Evolutionary conservation across 2,329 filamentous ascomycete species (phyloP), one percentile per base, ranked within the genome.

Genomic region (Talaromyces sp.): DNA sequence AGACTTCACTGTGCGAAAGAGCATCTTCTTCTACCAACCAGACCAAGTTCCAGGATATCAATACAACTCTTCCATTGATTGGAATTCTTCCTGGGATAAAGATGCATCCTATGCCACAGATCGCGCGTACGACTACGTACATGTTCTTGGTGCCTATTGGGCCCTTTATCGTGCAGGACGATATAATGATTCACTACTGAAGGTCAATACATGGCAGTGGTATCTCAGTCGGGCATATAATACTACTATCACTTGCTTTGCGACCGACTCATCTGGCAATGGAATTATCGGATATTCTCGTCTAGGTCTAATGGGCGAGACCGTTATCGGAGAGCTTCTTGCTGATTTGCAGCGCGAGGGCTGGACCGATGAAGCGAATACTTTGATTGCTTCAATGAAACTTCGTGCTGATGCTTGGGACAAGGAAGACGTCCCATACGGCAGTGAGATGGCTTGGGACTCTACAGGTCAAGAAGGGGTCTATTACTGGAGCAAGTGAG

Each of bases 361-460:
- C 0, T 69, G 75, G 54, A 72, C 64, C 0, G 56, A 64, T 0
- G 65, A 80, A 48, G 78, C 75, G 0, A 62, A 63, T 2, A 65
- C 66, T 0, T 58, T 85, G 2, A 75, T 77, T 41, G 60, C 63
- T 0, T 67, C 70, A 0, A 84, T 86, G 82, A 73, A 71, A 13
- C 66, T 65, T 3, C 75, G 83, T 1, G 80, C 82, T 1, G 55
- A 72, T 3, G 61, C 69, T 1, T 86, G 83, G 83, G 65, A 79
- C n/a, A 69, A 68, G 0, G 68, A 80, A 47, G 72, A 74, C 7
- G 78, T 81, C 4, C 83, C 83, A 0, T 86, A 79, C 54, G 83
- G 82, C 0, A 84, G 80, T 46, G 83, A 86, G 63, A 82, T 83
- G 80, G 78, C 82, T 0, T 86, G 83, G 83, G 83, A 86, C 52